A percentile compares a stretch with the other conserved stretches of the same genome.
Conservation (phyloP, 2,329 filamentous ascomycete genomes). For the Colletotrichum sp. region DNA sequence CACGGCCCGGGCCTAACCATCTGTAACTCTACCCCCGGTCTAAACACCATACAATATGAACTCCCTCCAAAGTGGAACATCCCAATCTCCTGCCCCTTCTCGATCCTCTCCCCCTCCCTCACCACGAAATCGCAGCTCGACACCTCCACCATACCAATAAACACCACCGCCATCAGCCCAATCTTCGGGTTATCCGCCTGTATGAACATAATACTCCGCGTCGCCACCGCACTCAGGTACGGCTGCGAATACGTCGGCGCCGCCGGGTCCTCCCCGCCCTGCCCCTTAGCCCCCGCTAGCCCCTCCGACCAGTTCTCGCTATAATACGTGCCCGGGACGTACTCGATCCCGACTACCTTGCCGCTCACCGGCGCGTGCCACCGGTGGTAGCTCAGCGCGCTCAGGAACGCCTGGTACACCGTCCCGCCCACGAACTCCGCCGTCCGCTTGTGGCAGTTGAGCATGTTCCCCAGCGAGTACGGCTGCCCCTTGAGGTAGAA, state of each 20-base stretch:
- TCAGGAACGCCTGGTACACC: constrained; percentile 74
- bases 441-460: constrained; percentile 59
- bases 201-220: constrained; percentile 72
- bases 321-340: constrained; percentile 71
- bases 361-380: constrained; percentile 76
- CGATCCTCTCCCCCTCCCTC: constrained; percentile 66
- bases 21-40: constrained; percentile 55
- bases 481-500: constrained; percentile 76
- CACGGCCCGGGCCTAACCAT: not conserved
- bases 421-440: constrained; percentile 66
- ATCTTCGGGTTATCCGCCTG: constrained; percentile 71
- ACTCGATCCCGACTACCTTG: constrained; percentile 60
- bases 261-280: constrained; percentile 20
- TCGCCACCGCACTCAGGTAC: constrained; percentile 71
- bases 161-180: constrained; percentile 73
- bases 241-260: constrained; percentile 55
- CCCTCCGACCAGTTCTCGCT: constrained; percentile 57
- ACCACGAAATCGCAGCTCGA: constrained; percentile 76
- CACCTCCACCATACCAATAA: constrained; percentile 80
- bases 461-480: constrained; percentile 70
- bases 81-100: constrained; percentile 74
- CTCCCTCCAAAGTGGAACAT: constrained; percentile 86
- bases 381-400: constrained; percentile 71
- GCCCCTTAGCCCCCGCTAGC: constrained; percentile 18
- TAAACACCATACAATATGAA: constrained; percentile 72